These are phyloP conservation scores for Teratosphaeria zuluensis DNA, from an alignment of 2,329 filamentous ascomycete species.

Conservation along the genomic window DNA sequence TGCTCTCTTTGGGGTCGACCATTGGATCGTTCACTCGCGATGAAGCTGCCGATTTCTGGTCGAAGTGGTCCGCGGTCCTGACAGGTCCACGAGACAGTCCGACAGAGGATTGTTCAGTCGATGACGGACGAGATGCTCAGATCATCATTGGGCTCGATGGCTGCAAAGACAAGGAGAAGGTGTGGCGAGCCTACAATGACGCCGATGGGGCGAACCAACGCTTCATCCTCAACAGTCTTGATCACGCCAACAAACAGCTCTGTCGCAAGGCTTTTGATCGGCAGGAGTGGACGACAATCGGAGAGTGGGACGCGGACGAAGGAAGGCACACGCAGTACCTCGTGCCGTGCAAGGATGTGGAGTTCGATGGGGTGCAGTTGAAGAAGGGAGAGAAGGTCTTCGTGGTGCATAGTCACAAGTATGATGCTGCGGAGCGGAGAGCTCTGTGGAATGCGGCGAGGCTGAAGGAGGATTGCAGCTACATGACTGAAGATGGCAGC, in stretches of 20 bases:
- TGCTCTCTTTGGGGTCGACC: constrained; percentile 1
- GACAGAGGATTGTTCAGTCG: neutral
- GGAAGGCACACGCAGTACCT: constrained; percentile 1
- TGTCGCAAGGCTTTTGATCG: neutral
- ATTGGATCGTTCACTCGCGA: neutral
- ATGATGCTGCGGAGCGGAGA: neutral
- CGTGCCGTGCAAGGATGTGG: neutral
- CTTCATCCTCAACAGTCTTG: neutral
- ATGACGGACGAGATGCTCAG: neutral
- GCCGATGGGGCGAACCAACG: neutral
- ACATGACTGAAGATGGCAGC: neutral
- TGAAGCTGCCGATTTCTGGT: neutral
- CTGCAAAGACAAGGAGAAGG: neutral
- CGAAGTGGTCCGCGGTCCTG: neutral
- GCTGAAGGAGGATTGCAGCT: neutral
- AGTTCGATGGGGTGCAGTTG: neutral
- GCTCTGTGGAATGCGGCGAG: neutral
- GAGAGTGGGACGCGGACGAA: neutral
- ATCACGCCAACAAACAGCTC: neutral
- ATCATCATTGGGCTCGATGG: constrained; percentile 1
- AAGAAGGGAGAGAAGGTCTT: neutral
- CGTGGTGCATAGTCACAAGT: neutral
- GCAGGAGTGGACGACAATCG: neutral
- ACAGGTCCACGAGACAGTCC: neutral
- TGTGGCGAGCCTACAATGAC: constrained; percentile 1